Percentiles rank a stretch among this genome's conserved stretches.
phyloP scores from a whole-genome alignment of 768 basidiomycete species.

The Hericium erinaceus region DNA sequence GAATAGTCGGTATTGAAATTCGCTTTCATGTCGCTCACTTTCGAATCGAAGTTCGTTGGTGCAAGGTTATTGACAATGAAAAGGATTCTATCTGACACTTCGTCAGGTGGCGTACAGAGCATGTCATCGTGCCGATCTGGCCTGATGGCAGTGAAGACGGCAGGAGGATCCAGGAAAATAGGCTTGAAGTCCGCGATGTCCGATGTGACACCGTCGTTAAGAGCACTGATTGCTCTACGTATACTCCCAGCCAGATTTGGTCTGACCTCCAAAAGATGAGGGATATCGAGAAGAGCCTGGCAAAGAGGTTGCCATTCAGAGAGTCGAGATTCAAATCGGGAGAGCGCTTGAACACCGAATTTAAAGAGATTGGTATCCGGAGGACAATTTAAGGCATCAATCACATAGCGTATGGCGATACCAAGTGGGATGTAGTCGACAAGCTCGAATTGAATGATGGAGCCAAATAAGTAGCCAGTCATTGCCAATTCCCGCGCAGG shows the following conservation, averaged over 20 bases:
- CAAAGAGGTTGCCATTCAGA: slow-evolving; percentile 91
- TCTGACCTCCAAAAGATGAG: slow-evolving; percentile 75
- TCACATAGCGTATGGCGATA: slow-evolving; percentile 93
- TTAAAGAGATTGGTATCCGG: slow-evolving; percentile 91
- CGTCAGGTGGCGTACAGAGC: slow-evolving; percentile 68
- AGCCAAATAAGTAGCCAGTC: slow-evolving; percentile 95
- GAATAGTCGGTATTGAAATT: slow-evolving; percentile 79
- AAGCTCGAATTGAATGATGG: slow-evolving; percentile 87
- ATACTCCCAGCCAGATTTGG: slow-evolving; percentile 72
- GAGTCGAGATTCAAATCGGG: slow-evolving; percentile 79
- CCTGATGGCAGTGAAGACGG: slow-evolving; percentile 71
- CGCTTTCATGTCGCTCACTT: slow-evolving; percentile 77
- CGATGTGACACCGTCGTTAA: slow-evolving; percentile 34
- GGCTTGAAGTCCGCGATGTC: slow-evolving; percentile 22
- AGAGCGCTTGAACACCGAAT: slow-evolving; percentile 88
- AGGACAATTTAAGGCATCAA: slow-evolving; percentile 86
- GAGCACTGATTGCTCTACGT: slow-evolving; percentile 56
- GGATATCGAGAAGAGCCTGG: slow-evolving; percentile 78
- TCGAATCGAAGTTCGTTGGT: slow-evolving; percentile 84
- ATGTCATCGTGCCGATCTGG: slow-evolving; percentile 59
- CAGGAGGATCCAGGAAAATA: slow-evolving; percentile 30
- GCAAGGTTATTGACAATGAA: slow-evolving; percentile 99
- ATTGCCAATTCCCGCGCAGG: slow-evolving; percentile 90
- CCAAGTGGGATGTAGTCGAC: slow-evolving; percentile 92
- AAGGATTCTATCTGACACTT: slow-evolving; percentile 84